Base-by-base conservation (phyloP, 352 stramenopile genomes). In the Phytophthora podocarpi region DNA sequence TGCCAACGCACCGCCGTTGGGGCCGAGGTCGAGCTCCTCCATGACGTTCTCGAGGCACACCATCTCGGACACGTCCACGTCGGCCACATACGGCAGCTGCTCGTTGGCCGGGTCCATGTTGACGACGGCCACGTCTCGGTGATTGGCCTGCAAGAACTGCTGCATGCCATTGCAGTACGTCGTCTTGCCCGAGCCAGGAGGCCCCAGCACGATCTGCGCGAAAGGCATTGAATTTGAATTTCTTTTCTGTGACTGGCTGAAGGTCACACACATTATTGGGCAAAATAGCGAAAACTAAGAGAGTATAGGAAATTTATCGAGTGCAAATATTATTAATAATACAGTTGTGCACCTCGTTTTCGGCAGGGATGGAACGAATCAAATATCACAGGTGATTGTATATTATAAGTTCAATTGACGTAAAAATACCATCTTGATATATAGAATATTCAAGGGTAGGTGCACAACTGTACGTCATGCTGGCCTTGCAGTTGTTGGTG, bases 21-120 rank as follows among this genome's bases (percentile, higher is more conserved):
- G 97, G 7, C 97, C 97, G 3, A 99, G 82, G 32, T 95, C 79
- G 27, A 99, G 74, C 75, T 99, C 85, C 43, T 97, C 86, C 89
- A 97, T 97, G 54, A 96, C 90, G 34, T 91, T 95, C 62, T 98
- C 93, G 16, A 99, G 88, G 45, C 83, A 96, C 51, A 99, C 97
- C 40, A 99, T 89, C 53, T 99, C 98, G 13, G 86, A 80, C 40
- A 99, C 96, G 74, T 99, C 97, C 48, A 99, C 73, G 34, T 80
- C 82, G 1, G 82, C 72, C 43, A 80, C 72, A 49, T 92, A 95
- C 63, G 85, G 83, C 41, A 93, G 65, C 47, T 89, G 72, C 73
- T 99, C 97, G 46, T 98, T 98, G 7, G 97, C 97, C 11, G 98
- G 98, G 70, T 99, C 98, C 56, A 99, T 93, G 80, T 99, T 99